Base-by-base conservation (phyloP, 805 yeast species). In the Yarrowia osloensis region DNA sequence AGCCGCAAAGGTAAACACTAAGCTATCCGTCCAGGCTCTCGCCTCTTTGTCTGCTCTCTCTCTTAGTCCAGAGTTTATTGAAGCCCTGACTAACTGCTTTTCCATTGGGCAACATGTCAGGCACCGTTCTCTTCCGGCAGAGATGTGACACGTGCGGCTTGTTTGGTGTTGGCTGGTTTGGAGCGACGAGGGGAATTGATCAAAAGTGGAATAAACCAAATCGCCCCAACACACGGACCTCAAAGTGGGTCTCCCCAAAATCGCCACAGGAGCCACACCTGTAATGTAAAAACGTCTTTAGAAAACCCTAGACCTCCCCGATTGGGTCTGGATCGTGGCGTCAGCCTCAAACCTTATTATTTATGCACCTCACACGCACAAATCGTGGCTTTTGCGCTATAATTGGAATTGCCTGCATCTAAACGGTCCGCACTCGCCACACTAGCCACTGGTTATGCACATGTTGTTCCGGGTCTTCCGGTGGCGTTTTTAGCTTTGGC, bases 381-480 rank as follows among this genome's bases (percentile, higher is more conserved):
- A 46, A 6, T 1, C 1, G 8, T 17, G 33, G n/a, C 12, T 3
- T 50, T 50, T 50, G 55, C 55, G 37, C 39, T 21, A 17, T 17
- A 54, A 54, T 22, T 17, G 21, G 7, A 2, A 17, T 54, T 54
- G 42, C 44, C 44, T 54, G 44, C 61, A 33, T 54, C 2, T 9
- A 52, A 33, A 17, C 44, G 22, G 59, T 15, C 19, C 33, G 59
- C 61, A 54, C 61, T 54, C 42, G 61, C 61, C 61, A 54, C 61
- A 54, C 61, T 37, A 54, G 44, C 61, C 61, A 54, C 61, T 35
- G 31, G 61, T 37, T 24, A 54, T 54, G 61, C 61, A 54, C 61
- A 22, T 24, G 61, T 54, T 54, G 61, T 54, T 54, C 61, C 61
- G 61, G 9, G 29, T 8, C 33, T 54, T 54, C 61, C 61, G 61